These are phyloP conservation scores for Lasiosphaeriaceae sp. DNA, from an alignment of 495 filamentous ascomycete species.

Conservation along the genomic window DNA sequence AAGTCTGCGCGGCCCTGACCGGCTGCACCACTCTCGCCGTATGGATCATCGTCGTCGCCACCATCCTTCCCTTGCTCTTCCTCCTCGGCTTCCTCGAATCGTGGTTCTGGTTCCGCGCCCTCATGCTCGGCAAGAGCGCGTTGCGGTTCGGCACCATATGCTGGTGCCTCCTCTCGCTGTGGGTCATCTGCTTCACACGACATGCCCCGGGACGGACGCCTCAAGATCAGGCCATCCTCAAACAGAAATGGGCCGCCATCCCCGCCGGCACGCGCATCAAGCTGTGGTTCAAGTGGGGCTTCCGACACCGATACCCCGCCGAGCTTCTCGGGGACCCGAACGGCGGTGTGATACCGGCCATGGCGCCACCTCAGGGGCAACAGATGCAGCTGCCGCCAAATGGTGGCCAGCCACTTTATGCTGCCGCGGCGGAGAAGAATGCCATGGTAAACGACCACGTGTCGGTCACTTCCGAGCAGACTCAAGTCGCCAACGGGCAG, in stretches of 20 bases:
- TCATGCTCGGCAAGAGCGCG: conserved; percentile 48
- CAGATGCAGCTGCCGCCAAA: no score
- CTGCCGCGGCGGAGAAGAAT: no score
- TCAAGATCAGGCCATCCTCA: conserved; percentile 38
- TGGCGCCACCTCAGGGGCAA: no score
- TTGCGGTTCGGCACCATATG: conserved; percentile 46
- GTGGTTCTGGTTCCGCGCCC: conserved; percentile 48
- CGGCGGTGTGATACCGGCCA: neutral
- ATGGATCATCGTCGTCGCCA: conserved; percentile 34
- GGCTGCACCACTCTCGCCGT: conserved; percentile 28
- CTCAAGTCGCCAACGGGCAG: no score
- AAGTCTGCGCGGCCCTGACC: conserved; percentile 15
- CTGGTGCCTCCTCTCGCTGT: conserved; percentile 43
- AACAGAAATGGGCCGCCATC: conserved; percentile 42
- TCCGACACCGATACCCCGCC: conserved; percentile 46
- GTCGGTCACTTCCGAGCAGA: no score
- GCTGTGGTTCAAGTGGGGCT: conserved; percentile 50
- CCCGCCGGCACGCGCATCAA: conserved; percentile 32
- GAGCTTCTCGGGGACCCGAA: conserved; percentile 14
- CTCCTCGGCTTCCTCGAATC: conserved; percentile 47
- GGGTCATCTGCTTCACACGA: conserved; percentile 39
- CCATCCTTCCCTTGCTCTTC: conserved; percentile 40
- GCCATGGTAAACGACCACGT: no score
- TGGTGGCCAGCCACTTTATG: no score
- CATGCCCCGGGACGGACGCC: conserved; percentile 36